phyloP scores from a whole-genome alignment of 441 rosid genomes.

The Bocquillonia castaneifolia region DNA sequence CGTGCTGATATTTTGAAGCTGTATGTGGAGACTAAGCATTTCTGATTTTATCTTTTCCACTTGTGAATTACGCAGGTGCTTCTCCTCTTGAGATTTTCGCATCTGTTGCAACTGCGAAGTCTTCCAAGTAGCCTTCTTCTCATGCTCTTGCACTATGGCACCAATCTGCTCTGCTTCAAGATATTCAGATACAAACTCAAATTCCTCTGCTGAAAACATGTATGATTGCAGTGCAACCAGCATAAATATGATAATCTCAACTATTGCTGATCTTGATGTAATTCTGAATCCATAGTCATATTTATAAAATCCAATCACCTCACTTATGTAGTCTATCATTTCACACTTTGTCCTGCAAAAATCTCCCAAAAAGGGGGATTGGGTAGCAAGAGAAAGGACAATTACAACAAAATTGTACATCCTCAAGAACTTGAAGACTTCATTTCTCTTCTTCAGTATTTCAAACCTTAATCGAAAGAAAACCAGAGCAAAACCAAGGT shows the following conservation, averaged over 20 bases:
- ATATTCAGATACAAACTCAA: slow-evolving; percentile 80
- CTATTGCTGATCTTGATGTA: slow-evolving; percentile 91
- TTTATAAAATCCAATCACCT: slow-evolving; percentile 90
- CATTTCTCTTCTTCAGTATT: slow-evolving; percentile 85
- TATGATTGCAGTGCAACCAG: slow-evolving; percentile 85
- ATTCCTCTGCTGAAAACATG: slow-evolving; percentile 79
- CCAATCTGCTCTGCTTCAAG: slow-evolving; percentile 95
- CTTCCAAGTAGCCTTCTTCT: slow-evolving; percentile 92
- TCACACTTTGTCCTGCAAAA: slow-evolving; percentile 58
- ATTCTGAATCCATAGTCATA: slow-evolving; percentile 95
- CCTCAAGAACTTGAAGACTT: slow-evolving; percentile 87
- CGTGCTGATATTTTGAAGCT: slow-evolving; percentile 64
- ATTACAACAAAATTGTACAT: slow-evolving; percentile 86
- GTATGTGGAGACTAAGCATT: slow-evolving; percentile 88
- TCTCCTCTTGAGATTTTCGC: slow-evolving; percentile 78
- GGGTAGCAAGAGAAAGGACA: slow-evolving; percentile 90
- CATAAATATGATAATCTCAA: slow-evolving; percentile 89
- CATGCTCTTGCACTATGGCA: slow-evolving; percentile 78
- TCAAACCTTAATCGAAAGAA: slow-evolving; percentile 90
- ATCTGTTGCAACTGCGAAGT: slow-evolving; percentile 82
- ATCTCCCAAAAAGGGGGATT: slow-evolving; percentile 87
- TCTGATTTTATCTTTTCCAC: slow-evolving; percentile 98
- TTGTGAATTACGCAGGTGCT: slow-evolving; percentile 73
- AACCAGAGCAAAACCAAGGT: slow-evolving; percentile 89
- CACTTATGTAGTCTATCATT: slow-evolving; percentile 53